A percentile compares a stretch with the other conserved stretches of the same genome.
These are phyloP conservation scores for Euclidium syriacum DNA, from an alignment of 345 rosid genomes.

Conservation along the genomic window DNA sequence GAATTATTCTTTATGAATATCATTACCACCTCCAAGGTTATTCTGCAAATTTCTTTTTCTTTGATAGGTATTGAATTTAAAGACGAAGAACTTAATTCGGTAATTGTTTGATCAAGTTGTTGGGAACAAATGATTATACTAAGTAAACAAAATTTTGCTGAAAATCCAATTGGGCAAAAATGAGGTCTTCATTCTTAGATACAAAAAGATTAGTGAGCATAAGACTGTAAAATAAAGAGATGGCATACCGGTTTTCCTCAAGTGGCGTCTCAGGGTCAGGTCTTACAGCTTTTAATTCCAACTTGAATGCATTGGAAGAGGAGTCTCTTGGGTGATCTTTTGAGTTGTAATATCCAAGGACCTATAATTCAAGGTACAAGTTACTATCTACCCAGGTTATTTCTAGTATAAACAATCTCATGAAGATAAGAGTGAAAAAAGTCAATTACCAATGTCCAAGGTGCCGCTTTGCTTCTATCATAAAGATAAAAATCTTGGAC, in stretches of 20 bases:
- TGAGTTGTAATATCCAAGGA: slow-evolving; percentile 68
- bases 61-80: neutral
- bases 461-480: slow-evolving; percentile 70
- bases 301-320: slow-evolving; percentile 69
- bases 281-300: slow-evolving; percentile 82
- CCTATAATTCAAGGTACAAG: slow-evolving; percentile 39
- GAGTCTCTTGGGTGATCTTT: slow-evolving; percentile 89
- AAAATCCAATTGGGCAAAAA: neutral
- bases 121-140: neutral
- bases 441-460: slow-evolving; percentile 71
- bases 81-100: neutral
- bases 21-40: neutral
- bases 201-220: neutral
- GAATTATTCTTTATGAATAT: neutral
- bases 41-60: neutral
- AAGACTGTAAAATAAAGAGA: slow-evolving; percentile 5
- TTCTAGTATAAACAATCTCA: slow-evolving; percentile 3
- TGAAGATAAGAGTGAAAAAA: slow-evolving; percentile 6
- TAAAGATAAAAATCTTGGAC: slow-evolving; percentile 65
- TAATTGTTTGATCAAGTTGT: neutral
- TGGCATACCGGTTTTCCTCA: slow-evolving; percentile 79
- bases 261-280: slow-evolving; percentile 86
- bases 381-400: slow-evolving; percentile 1
- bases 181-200: neutral
- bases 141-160: neutral